These are phyloP conservation scores for Petunia secreta DNA, from an alignment of 257 asterid genomes.

Conservation along the genomic window DNA sequence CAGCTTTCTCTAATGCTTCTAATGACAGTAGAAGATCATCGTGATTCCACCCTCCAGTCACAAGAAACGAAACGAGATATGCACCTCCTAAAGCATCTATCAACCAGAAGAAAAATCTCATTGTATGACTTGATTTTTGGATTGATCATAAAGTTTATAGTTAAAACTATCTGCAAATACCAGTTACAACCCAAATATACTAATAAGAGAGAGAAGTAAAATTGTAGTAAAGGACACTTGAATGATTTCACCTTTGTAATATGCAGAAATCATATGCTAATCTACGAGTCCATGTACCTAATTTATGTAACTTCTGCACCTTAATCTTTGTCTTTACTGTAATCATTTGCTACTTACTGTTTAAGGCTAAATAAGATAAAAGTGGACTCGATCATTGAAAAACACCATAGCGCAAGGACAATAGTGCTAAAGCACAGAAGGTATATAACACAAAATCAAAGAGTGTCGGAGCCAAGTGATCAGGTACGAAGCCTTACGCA, in stretches of 20 bases:
- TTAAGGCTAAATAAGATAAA: background rate
- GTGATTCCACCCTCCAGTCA: slow-evolving; percentile 82
- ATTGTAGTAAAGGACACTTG: background rate
- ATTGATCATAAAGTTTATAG: background rate
- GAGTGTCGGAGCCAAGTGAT: background rate
- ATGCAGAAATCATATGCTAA: background rate
- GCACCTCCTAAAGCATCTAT: slow-evolving; percentile 90
- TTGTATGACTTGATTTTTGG: background rate
- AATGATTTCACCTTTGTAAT: background rate
- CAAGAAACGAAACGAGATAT: slow-evolving; percentile 74
- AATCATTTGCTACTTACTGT: background rate
- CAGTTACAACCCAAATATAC: background rate
- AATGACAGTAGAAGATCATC: slow-evolving; percentile 66
- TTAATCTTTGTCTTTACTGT: background rate
- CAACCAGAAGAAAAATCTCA: slow-evolving; percentile 28
- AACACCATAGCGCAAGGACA: background rate
- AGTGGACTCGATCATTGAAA: background rate
- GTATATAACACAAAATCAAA: background rate
- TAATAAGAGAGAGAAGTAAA: background rate
- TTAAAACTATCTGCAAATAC: background rate
- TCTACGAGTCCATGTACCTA: background rate
- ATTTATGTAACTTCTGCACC: background rate
- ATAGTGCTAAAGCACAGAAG: background rate
- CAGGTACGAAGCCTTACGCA: slow-evolving; percentile 60
- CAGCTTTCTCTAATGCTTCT: slow-evolving; percentile 93